Evolutionary conservation across 257 asterid species (phyloP).

Genomic region (Solanum chilense): DNA sequence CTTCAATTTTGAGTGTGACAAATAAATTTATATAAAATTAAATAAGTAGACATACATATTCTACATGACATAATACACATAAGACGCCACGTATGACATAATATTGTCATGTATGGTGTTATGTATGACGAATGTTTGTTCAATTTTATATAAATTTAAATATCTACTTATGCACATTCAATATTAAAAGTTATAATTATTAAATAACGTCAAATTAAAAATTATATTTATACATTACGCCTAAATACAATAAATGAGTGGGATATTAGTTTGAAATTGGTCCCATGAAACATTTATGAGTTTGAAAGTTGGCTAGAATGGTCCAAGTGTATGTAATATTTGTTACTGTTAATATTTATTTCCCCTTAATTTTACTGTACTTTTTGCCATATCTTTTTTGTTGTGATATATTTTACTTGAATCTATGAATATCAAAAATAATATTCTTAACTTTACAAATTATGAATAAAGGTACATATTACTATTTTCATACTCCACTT

Average conservation of each 20-base stretch:
- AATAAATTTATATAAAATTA: too few species aligned
- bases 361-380: not conserved
- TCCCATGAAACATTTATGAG: not conserved
- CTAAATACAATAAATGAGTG: not conserved
- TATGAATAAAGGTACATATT: not conserved
- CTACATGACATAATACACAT: not conserved
- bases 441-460: rapidly evolving
- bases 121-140: not conserved
- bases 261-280: not conserved
- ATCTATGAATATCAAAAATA: rapidly evolving
- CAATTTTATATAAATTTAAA: too few species aligned
- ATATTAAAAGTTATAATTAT: too few species aligned
- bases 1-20: not conserved
- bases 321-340: not conserved
- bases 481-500: rapidly evolving
- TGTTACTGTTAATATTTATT: not conserved
- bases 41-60: too few species aligned
- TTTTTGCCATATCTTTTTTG: not conserved
- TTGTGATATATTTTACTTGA: not conserved
- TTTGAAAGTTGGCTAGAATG: not conserved
- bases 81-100: not conserved
- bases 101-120: not conserved
- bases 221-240: rapidly evolving
- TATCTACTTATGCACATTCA: rapidly evolving
- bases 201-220: too few species aligned